Base-by-base conservation (phyloP, 2,329 filamentous ascomycete species). In the Aspergillus proliferans region DNA sequence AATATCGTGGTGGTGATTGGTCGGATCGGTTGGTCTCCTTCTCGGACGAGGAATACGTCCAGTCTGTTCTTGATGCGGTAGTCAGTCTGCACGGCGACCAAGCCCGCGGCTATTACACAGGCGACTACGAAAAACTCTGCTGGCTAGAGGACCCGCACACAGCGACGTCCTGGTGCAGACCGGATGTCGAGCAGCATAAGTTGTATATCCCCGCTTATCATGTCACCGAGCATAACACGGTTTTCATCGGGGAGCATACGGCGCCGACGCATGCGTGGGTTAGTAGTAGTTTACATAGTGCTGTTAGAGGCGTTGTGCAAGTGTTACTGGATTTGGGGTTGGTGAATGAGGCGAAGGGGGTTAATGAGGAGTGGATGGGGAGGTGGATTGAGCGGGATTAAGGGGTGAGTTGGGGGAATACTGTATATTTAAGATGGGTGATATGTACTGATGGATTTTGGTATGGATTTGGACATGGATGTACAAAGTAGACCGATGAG, bases 331-430 rank as follows among this genome's bases (percentile, higher is more conserved):
- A 81, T 56, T 68, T 86, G 62, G 84, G 84, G 0, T 65, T 87
- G 43, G 82, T 86, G 0, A 83, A 87, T 58, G 84, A 86, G 67
- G 84, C 84, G 2, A 86, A 86, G 68, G 67, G 76, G 44, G 71
- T 84, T 5, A 80, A 79, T 7, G 71, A 80, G 34, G 78, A 77
- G 51, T 86, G 83, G 83, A 85, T 86, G 82, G 82, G 79, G 5
- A 74, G 83, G 53, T 86, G 82, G 82, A 83, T 84, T 55, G 30
- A 46, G 39, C 6, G 19, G 15, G 15, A 41, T 19, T 21, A 41
- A 6, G 3, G 15, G 36, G 30, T n/a, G 30, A 6, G 4, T 39
- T 18, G n/a, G 15, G 15, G 15, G 15, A 15, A 15, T 15, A 19
- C 4, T 22, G 22, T 22, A 22, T 22, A 22, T 22, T 21, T 21